Evolutionary conservation across 2,329 filamentous ascomycete species (phyloP), one percentile per base, ranked within the genome.

Genomic region (Colletotrichum musicola): DNA sequence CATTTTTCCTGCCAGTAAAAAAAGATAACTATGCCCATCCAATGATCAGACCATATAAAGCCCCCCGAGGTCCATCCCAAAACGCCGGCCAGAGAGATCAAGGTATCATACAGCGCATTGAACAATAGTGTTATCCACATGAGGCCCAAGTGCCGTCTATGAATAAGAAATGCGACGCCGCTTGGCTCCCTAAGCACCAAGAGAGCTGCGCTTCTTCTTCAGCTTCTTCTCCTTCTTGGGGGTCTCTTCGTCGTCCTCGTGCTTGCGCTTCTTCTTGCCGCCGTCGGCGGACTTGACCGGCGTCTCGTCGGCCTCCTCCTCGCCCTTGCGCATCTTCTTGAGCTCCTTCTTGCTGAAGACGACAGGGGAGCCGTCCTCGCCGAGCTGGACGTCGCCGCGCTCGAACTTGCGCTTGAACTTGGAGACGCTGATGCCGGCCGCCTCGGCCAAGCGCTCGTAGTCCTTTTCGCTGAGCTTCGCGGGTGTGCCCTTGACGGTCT

Each of bases 371-470:
- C 92, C 92, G 70, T 92, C 88, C 13, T 82, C 81, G 73, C 85
- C 86, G 72, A 94, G 82, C 76, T 89, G 84, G 72, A 94, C 91
- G 75, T 94, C 91, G 44, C 92, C 92, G 71, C 90, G 87, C 81
- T 93, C 92, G 73, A 89, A 89, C 85, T 94, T 94, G 78, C 90
- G 87, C 84, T 92, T 90, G 82, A 94, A 94, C 82, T 93, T 92
- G 83, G 89, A 89, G 62, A 92, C 87, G 7, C 90, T 92, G 68
- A 94, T 83, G 70, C 91, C 92, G 9, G 90, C 88, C 72, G 87
- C 85, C 68, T 87, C 88, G 47, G 92, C 92, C 53, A 91, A 79
- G 51, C 85, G 83, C 77, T 86, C 84, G 74, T 84, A 88, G 70
- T 89, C 87, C 69, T 81, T 85, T 76, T 85, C 89, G 72, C 79